A percentile compares a stretch with the other conserved stretches of the same genome.
Evolutionary conservation across 1,284 basidiomycete genomes (phyloP).

Genomic region (Cutaneotrichosporon curvatum): DNA sequence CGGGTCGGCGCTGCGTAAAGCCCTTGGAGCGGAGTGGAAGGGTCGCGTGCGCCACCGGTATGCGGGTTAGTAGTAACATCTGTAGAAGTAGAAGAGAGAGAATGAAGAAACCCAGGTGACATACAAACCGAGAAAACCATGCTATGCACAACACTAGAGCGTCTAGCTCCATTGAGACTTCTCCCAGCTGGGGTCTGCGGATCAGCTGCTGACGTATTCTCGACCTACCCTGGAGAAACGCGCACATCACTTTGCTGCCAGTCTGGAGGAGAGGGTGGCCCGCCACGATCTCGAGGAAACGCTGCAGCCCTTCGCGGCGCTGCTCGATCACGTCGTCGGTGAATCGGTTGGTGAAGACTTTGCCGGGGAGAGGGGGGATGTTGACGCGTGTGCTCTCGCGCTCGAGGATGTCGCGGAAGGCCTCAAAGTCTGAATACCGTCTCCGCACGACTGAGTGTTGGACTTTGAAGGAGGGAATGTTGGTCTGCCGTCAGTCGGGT

Average conservation of each 20-base stretch:
- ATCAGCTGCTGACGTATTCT: neutral
- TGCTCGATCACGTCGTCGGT: conserved; percentile 95
- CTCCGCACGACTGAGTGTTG: conserved; percentile 89
- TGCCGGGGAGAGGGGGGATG: conserved; percentile 92
- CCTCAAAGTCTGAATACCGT: conserved; percentile 97
- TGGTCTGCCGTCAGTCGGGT: conserved; percentile 58
- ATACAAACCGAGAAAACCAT: conserved; percentile 9
- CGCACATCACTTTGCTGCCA: conserved; percentile 92
- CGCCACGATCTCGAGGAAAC: conserved; percentile 92
- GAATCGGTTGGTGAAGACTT: conserved; percentile 90
- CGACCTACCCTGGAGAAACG: conserved; percentile 68
- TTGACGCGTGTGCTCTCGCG: conserved; percentile 94
- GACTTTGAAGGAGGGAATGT: conserved; percentile 97
- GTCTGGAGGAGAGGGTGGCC: conserved; percentile 97
- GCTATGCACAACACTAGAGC: conserved; percentile 6
- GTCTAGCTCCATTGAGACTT: conserved; percentile 40
- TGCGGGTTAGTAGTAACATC: neutral
- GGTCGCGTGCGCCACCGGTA: conserved; percentile 25
- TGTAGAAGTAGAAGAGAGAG: neutral
- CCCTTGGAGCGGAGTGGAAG: conserved; percentile 22
- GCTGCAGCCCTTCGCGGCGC: conserved; percentile 84
- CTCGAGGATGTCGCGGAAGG: conserved; percentile 96
- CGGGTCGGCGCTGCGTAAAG: conserved; percentile 21
- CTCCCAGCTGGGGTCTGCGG: conserved; percentile 41
- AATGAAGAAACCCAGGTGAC: conserved; percentile 9